Percentiles rank a stretch among this genome's conserved stretches.
Conservation (phyloP, 2,329 filamentous ascomycete genomes). For the Myriangium duriaei region DNA sequence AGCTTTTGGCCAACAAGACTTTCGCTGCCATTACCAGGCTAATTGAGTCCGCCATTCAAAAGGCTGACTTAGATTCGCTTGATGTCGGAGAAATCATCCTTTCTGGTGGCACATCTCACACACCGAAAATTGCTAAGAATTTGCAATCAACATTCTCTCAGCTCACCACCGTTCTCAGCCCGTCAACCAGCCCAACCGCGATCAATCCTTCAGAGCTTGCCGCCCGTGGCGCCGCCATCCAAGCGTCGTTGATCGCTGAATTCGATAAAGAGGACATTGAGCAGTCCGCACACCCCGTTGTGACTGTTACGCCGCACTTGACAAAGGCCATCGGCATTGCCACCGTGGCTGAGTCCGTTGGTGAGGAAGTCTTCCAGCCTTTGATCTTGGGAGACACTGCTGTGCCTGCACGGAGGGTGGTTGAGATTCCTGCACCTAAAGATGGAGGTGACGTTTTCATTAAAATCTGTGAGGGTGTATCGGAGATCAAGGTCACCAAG, state of each 20-base stretch:
- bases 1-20: conserved; percentile 74
- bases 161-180: conserved; percentile 65
- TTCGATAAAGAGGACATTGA: conserved; percentile 90
- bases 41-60: conserved; percentile 74
- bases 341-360: conserved; percentile 45
- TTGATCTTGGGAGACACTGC: conserved; percentile 79
- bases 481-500: conserved; percentile 88
- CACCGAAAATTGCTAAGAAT: conserved; percentile 79
- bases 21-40: conserved; percentile 80
- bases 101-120: conserved; percentile 83
- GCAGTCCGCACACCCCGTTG: conserved; percentile 88
- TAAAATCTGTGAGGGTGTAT: conserved; percentile 74
- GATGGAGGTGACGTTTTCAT: conserved; percentile 79
- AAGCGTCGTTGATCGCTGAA: conserved; percentile 86
- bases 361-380: conserved; percentile 60
- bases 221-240: conserved; percentile 83
- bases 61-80: conserved; percentile 81
- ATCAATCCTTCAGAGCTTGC: conserved; percentile 90
- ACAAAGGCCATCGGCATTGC: conserved; percentile 80
- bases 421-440: conserved; percentile 63
- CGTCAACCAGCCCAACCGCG: conserved; percentile 61
- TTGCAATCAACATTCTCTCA: conserved; percentile 69
- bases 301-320: conserved; percentile 87
- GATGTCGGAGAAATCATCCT: conserved; percentile 93
- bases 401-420: conserved; percentile 73